These are phyloP conservation scores for Mucor sp. DNA, from an alignment of 371 early-diverging fungal genomes.

Conservation along the genomic window DNA sequence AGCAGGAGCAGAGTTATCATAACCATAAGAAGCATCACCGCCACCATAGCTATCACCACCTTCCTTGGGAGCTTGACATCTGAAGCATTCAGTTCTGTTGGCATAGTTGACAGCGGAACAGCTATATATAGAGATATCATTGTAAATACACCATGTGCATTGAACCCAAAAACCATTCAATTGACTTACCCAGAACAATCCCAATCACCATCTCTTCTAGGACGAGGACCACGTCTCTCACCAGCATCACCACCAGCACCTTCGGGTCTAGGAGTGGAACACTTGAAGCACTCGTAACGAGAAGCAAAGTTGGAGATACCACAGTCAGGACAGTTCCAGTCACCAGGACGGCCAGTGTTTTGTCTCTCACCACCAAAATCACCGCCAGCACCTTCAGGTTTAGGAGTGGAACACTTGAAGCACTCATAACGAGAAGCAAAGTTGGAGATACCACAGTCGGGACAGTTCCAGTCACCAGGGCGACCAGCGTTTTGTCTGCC, in stretches of 20 bases:
- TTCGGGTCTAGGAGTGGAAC: constrained; percentile 57
- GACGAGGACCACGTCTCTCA: constrained; percentile 42
- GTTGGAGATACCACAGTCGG: constrained; percentile 37
- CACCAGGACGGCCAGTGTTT: constrained; percentile 48
- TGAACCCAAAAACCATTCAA: not conserved
- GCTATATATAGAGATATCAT: constrained; percentile 28
- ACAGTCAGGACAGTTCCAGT: constrained; percentile 67
- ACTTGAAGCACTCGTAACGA: constrained; percentile 69
- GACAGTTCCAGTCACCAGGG: constrained; percentile 42
- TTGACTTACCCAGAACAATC: constrained; percentile 57
- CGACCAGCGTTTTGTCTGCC: constrained; percentile 18
- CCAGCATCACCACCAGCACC: constrained; percentile 53
- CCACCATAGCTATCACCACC: constrained; percentile 29
- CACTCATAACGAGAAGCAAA: constrained; percentile 59
- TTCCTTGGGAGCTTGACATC: constrained; percentile 63
- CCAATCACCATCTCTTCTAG: constrained; percentile 73
- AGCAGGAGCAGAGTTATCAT: constrained; percentile 1
- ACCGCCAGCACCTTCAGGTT: constrained; percentile 56
- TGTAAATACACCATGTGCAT: not conserved
- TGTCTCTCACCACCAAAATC: constrained; percentile 29
- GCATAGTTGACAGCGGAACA: constrained; percentile 73
- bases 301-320: constrained; percentile 44
- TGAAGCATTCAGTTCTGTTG: constrained; percentile 65
- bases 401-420: constrained; percentile 62
- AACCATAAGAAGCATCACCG: constrained; percentile 29